Evolutionary conservation across 352 stramenopile species (phyloP).

Genomic region (Phytophthora pluvialis): DNA sequence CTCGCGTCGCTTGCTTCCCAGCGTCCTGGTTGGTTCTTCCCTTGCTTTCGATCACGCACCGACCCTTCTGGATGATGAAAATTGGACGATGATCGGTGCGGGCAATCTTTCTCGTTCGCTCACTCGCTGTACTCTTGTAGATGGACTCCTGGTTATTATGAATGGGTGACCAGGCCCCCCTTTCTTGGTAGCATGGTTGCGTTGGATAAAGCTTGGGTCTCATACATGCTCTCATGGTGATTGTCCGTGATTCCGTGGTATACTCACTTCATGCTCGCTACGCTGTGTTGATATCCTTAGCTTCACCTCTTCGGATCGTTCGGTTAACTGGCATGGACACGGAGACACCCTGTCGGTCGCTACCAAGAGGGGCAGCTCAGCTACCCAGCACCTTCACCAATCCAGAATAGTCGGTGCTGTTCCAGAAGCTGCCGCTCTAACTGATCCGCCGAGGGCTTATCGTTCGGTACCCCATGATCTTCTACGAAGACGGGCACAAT

Average conservation of each 20-base stretch:
- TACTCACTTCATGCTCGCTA: too few relatives aligned
- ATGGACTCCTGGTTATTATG: conserved; percentile 9
- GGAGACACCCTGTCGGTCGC: background rate
- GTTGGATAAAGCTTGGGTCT: too few relatives aligned
- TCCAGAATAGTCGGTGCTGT: conserved; percentile 80
- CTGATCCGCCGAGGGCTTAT: conserved; percentile 35
- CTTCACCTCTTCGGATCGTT: background rate
- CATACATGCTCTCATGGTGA: too few relatives aligned
- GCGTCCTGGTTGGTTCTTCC: too few relatives aligned
- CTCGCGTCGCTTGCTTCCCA: too few relatives aligned
- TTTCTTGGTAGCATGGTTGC: too few relatives aligned
- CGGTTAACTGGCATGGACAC: conserved; percentile 1
- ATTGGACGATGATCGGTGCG: too few relatives aligned
- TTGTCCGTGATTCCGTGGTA: too few relatives aligned
- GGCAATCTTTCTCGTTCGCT: too few relatives aligned
- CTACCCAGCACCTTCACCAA: conserved; percentile 65
- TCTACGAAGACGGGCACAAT: conserved; percentile 36
- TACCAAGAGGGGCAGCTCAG: background rate
- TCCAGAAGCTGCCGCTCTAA: conserved; percentile 62
- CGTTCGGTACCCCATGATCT: conserved; percentile 37
- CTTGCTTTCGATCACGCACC: too few relatives aligned
- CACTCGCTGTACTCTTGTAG: too few relatives aligned
- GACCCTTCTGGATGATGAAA: too few relatives aligned
- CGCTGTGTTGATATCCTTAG: background rate
- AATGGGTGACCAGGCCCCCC: background rate